Evolutionary conservation across 129 eudicot species (phyloP).

Genomic region (Flaveria linearis): DNA sequence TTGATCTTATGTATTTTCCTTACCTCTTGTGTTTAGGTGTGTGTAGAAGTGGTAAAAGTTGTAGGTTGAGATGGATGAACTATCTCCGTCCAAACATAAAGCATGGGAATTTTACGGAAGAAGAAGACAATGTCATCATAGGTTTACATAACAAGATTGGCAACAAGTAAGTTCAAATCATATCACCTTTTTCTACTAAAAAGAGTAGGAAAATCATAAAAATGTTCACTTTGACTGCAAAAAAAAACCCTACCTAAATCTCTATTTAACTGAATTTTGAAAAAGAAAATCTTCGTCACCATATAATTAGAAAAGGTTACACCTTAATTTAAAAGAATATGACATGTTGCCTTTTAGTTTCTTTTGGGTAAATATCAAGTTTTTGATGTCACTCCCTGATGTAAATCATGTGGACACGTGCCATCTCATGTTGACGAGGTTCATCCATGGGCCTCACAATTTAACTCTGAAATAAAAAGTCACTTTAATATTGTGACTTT

Average conservation of each 20-base stretch:
- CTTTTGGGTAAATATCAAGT: no score
- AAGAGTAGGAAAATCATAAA: not conserved
- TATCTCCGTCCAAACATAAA: conserved; percentile 30
- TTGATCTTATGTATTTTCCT: not conserved
- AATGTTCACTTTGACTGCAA: no score
- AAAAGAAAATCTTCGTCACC: not conserved
- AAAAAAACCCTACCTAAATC: not conserved
- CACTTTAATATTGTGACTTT: no score
- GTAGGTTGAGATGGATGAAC: conserved; percentile 37
- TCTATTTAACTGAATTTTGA: not conserved
- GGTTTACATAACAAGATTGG: conserved; percentile 25
- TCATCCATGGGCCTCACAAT: no score
- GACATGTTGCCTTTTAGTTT: no score
- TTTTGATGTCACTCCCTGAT: no score
- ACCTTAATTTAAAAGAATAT: no score
- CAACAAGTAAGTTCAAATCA: conserved; percentile 30
- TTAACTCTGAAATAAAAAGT: no score
- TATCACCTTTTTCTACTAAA: not conserved
- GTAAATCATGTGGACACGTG: no score
- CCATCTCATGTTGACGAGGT: no score
- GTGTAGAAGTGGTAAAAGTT: conserved; percentile 36
- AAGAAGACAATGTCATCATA: conserved; percentile 25
- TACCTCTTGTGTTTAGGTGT: not conserved
- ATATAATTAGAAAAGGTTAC: no score
- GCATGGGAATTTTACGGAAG: conserved; percentile 30